A percentile compares a stretch with the other conserved stretches of the same genome.
These are phyloP conservation scores for Tillandsia fasciculata DNA, from an alignment of 176 grass and related monocot genomes.

Conservation along the genomic window DNA sequence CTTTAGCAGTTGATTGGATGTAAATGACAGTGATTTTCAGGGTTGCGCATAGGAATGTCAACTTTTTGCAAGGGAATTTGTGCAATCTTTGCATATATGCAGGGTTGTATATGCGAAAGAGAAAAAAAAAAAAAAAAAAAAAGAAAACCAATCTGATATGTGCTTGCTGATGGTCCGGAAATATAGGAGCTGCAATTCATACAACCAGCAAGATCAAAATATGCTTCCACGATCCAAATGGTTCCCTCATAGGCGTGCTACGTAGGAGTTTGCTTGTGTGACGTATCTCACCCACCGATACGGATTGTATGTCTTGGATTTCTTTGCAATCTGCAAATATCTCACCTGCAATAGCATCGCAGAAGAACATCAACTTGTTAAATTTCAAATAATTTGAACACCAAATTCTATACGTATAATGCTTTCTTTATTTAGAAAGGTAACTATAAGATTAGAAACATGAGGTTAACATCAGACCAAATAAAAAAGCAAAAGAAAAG, in stretches of 20 bases:
- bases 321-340: slow-evolving; percentile 97
- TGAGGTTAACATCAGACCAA: not conserved
- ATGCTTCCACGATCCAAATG: not conserved
- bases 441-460: not conserved
- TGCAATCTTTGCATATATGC: too few relatives aligned
- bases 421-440: not conserved
- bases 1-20: too few relatives aligned
- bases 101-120: too few relatives aligned
- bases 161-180: too few relatives aligned
- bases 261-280: slow-evolving; percentile 93
- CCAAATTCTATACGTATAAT: not conserved
- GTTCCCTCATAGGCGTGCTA: slow-evolving; percentile 65
- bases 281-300: slow-evolving; percentile 98
- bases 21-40: too few relatives aligned
- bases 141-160: too few relatives aligned
- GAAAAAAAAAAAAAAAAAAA: too few relatives aligned
- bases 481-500: not conserved
- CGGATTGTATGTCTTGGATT: slow-evolving; percentile 89
- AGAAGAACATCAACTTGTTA: not conserved
- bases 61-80: too few relatives aligned
- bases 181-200: not conserved
- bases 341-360: slow-evolving; percentile 53
- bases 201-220: not conserved
- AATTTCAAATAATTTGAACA: not conserved
- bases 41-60: too few relatives aligned